These are phyloP conservation scores for Cucumis melo DNA, from an alignment of 306 rosid species.

Conservation along the genomic window DNA sequence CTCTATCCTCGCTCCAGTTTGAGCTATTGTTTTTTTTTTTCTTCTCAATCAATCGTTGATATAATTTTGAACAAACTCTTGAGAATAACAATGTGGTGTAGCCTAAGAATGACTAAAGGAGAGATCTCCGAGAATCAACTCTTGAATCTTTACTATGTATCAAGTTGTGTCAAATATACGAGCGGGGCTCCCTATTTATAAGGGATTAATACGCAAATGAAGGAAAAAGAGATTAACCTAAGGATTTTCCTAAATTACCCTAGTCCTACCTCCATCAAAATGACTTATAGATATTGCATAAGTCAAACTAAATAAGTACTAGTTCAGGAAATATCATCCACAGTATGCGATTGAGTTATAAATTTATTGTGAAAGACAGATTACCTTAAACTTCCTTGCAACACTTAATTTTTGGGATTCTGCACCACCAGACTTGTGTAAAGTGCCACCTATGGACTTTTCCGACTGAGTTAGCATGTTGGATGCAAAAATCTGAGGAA, in stretches of 20 bases:
- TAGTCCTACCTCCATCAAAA: not conserved
- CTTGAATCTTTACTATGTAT: no score
- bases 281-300: not conserved
- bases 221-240: no score
- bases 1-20: not conserved
- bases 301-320: not conserved
- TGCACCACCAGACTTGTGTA: slow-evolving; percentile 80
- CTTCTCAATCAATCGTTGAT: not conserved
- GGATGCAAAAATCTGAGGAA: slow-evolving; percentile 84
- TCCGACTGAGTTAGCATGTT: slow-evolving; percentile 71
- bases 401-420: slow-evolving; percentile 98
- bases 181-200: no score
- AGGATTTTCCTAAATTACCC: no score
- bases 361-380: not conserved
- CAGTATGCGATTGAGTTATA: not conserved
- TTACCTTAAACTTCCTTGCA: slow-evolving; percentile 92
- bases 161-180: no score
- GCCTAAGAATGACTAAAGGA: no score
- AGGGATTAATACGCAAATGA: no score
- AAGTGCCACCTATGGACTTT: slow-evolving; percentile 77
- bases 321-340: not conserved
- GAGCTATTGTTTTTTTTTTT: not conserved
- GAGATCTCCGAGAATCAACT: no score
- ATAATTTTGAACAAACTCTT: not conserved
- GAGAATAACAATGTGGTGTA: not conserved